A percentile compares a stretch with the other conserved stretches of the same genome.
Evolutionary conservation across 2,329 filamentous ascomycete species (phyloP).

Genomic region (Trichoderma brevicompactum): DNA sequence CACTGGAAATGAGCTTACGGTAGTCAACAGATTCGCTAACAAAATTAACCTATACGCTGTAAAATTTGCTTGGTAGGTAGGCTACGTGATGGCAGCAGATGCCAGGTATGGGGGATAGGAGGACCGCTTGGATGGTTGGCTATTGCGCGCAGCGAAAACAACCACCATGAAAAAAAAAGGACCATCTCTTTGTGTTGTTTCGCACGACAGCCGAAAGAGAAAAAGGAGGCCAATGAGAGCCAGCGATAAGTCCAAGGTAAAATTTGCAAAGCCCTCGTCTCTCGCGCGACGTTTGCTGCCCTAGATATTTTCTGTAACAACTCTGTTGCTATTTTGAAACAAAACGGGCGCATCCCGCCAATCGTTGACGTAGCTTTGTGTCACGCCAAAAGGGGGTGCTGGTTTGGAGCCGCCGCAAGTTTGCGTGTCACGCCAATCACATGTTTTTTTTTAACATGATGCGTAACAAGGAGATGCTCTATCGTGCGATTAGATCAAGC

Average conservation of each 20-base stretch:
- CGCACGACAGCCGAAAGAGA: neutral
- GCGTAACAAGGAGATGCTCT: neutral
- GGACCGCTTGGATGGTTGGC: too few species aligned
- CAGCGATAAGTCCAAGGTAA: neutral
- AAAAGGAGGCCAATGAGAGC: neutral
- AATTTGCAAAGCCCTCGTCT: neutral
- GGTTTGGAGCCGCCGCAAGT: neutral
- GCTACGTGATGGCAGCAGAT: too few species aligned
- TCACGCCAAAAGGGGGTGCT: conserved; percentile 1
- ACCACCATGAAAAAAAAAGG: neutral
- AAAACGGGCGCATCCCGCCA: conserved; percentile 9
- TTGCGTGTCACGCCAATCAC: neutral
- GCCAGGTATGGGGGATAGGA: neutral
- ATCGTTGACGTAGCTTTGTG: conserved; percentile 12
- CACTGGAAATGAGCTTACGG: conserved; percentile 5
- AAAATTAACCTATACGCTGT: neutral
- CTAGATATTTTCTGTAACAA: conserved; percentile 17
- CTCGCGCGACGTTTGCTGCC: conserved; percentile 8
- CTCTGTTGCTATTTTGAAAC: conserved; percentile 25
- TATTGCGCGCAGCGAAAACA: neutral
- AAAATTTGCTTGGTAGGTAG: neutral
- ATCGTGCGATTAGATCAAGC: neutral
- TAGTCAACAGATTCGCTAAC: neutral
- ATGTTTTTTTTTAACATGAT: neutral
- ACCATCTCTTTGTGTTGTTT: neutral